Conservation (phyloP, 2,329 filamentous ascomycete genomes). For the Mollisiaceae sp. region DNA sequence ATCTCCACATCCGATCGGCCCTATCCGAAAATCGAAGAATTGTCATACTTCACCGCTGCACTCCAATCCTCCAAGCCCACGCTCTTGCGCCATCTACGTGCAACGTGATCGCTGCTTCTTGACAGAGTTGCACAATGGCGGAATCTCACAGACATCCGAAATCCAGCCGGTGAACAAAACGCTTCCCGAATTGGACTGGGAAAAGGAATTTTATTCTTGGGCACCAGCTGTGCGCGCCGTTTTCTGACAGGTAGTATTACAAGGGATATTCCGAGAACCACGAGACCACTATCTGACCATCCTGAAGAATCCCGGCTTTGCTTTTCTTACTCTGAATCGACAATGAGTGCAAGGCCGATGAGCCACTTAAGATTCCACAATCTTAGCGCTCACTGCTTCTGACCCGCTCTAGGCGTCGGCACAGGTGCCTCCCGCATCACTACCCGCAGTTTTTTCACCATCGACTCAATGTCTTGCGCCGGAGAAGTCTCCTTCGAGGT, state of each 20-base stretch:
- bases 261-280: background rate
- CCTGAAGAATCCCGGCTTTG: background rate
- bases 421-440: background rate
- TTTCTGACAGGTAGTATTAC: constrained; percentile 7
- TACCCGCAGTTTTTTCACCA: background rate
- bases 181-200: background rate
- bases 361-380: background rate
- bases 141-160: background rate
- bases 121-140: background rate
- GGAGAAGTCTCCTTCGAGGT: background rate
- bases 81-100: background rate
- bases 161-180: background rate
- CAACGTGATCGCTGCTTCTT: background rate
- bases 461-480: constrained; percentile 7
- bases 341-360: background rate
- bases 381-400: background rate
- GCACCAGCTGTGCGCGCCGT: background rate
- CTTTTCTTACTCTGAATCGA: background rate
- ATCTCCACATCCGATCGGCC: too few species aligned
- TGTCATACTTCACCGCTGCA: too few species aligned
- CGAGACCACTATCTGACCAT: background rate
- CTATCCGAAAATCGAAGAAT: too few species aligned
- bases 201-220: background rate
- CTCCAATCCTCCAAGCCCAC: background rate
- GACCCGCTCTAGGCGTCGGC: background rate